Percentiles rank a stretch among this genome's conserved stretches.
These are phyloP conservation scores for Aquilaria malaccensis DNA, from an alignment of 345 rosid genomes.

Conservation along the genomic window DNA sequence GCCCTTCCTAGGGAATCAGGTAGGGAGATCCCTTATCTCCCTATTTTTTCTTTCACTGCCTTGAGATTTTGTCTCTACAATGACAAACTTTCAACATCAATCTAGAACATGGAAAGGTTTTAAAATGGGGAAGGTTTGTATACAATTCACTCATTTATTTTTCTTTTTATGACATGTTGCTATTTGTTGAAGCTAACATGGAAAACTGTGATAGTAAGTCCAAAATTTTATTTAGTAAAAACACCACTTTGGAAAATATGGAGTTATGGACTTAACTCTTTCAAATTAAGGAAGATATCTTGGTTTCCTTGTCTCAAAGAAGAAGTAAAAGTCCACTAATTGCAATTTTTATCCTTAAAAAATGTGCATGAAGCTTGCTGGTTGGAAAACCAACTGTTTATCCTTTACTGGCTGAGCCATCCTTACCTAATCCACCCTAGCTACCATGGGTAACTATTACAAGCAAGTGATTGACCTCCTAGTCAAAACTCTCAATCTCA, in stretches of 20 bases:
- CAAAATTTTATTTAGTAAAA: too few relatives aligned
- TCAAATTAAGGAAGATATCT: not conserved
- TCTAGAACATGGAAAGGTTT: not conserved
- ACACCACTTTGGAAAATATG: too few relatives aligned
- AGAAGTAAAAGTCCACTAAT: not conserved
- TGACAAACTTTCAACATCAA: not conserved
- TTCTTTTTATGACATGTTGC: not conserved
- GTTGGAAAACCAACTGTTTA: not conserved
- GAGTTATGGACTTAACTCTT: not conserved
- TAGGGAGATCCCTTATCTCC: not conserved
- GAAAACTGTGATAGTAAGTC: too few relatives aligned
- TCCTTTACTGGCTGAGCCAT: not conserved
- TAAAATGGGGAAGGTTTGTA: not conserved
- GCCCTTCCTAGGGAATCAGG: not conserved
- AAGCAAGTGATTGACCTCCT: not conserved
- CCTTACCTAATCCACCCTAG: not conserved
- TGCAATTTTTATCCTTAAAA: not conserved
- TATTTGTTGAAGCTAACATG: not conserved
- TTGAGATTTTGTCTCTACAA: not conserved
- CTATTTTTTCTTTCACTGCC: not conserved
- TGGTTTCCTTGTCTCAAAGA: not conserved
- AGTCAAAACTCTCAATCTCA: not conserved
- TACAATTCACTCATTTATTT: too few relatives aligned
- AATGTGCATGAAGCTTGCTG: not conserved
- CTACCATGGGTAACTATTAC: not conserved